Evolutionary conservation across 2,329 filamentous ascomycete genomes (phyloP).

Genomic region (Dactylellina drechsleri): DNA sequence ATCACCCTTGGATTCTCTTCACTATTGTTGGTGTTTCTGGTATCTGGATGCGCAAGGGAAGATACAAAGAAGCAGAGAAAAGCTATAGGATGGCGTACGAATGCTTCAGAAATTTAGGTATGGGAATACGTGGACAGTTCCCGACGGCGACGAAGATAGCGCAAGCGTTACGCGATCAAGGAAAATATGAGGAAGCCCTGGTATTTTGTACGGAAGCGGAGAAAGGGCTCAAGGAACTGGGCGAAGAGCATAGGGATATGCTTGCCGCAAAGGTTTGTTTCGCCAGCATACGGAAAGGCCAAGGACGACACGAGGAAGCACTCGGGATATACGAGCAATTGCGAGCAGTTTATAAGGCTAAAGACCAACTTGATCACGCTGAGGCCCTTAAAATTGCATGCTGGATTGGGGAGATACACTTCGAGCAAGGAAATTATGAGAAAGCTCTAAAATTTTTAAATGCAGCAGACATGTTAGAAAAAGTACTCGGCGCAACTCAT

Average conservation of each 20-base stretch:
- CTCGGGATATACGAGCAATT: slow-evolving; percentile 13
- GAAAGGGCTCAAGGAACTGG: background rate
- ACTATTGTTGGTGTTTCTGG: background rate
- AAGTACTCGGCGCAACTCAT: too few species aligned
- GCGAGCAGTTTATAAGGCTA: background rate
- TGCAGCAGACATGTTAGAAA: too few species aligned
- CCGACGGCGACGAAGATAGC: slow-evolving; percentile 11
- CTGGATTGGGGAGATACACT: slow-evolving; percentile 8
- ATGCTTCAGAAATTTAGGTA: background rate
- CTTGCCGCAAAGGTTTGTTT: slow-evolving; percentile 9
- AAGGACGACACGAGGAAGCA: slow-evolving; percentile 10
- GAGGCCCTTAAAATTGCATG: background rate
- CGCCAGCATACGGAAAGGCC: slow-evolving; percentile 8
- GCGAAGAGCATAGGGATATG: background rate
- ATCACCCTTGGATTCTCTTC: slow-evolving; percentile 28
- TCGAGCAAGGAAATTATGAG: background rate
- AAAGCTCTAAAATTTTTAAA: too few species aligned
- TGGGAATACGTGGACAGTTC: background rate
- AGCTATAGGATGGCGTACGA: slow-evolving; percentile 7
- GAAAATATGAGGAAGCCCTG: slow-evolving; percentile 6
- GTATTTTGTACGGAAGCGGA: slow-evolving; percentile 9
- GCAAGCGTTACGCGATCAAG: background rate
- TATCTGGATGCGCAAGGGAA: background rate
- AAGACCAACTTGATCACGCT: background rate
- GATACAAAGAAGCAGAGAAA: slow-evolving; percentile 20